Conservation (phyloP, 306 rosid species). For the Lupinus albus region DNA sequence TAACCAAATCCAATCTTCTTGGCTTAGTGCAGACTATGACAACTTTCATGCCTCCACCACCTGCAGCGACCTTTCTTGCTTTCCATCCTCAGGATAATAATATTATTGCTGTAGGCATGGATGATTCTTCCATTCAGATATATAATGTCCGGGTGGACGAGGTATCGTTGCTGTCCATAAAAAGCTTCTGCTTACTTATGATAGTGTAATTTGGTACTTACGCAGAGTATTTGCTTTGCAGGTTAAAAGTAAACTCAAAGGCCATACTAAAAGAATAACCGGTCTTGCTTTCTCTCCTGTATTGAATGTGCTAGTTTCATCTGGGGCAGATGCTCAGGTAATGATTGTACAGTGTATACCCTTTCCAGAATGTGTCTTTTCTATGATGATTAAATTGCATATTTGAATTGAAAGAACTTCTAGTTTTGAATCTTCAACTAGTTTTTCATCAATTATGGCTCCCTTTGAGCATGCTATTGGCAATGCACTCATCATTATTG, state of each 20-base stretch:
- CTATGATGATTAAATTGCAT: slow-evolving; percentile 22
- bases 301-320: slow-evolving; percentile 82
- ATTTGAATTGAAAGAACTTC: background rate
- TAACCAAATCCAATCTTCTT: slow-evolving; percentile 42
- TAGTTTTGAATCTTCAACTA: slow-evolving; percentile 11
- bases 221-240: slow-evolving; percentile 45
- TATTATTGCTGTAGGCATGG: slow-evolving; percentile 98
- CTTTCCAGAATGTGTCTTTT: slow-evolving; percentile 24
- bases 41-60: slow-evolving; percentile 97
- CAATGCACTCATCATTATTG: background rate
- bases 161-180: slow-evolving; percentile 52
- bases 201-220: slow-evolving; percentile 37
- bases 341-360: slow-evolving; percentile 18
- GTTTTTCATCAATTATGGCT: slow-evolving; percentile 35
- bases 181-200: slow-evolving; percentile 28
- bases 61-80: slow-evolving; percentile 97
- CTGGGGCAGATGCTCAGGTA: slow-evolving; percentile 99
- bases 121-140: slow-evolving; percentile 93
- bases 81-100: slow-evolving; percentile 97
- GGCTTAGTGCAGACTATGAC: slow-evolving; percentile 87
- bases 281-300: slow-evolving; percentile 93
- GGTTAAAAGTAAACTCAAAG: slow-evolving; percentile 98
- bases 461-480: slow-evolving; percentile 9
- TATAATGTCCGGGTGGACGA: slow-evolving; percentile 94
- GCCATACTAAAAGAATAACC: slow-evolving; percentile 91